Percentiles rank a stretch among this genome's conserved stretches.
phyloP scores from a whole-genome alignment of 306 rosid genomes.

The Malus domestica region ASM211411v1 NC_041800.1:12191001-12191500 shows the following conservation, averaged over 20 bases:
- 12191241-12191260: not conserved
- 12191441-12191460: too few species aligned
- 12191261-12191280: not conserved
- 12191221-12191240: not conserved
- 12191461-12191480: too few species aligned
- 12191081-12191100: slow-evolving; percentile 71
- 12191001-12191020: not conserved
- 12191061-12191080: not conserved
- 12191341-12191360: not conserved
- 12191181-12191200: slow-evolving; percentile 77
- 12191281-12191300: not conserved
- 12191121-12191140: slow-evolving; percentile 73
- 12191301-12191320: not conserved
- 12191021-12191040: not conserved
- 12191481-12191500: too few species aligned
- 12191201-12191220: slow-evolving; percentile 49
- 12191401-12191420: too few species aligned
- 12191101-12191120: slow-evolving; percentile 51
- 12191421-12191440: too few species aligned
- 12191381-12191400: too few species aligned
- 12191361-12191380: not conserved
- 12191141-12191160: slow-evolving; percentile 60
- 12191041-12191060: not conserved
- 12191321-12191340: not conserved
- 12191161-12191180: slow-evolving; percentile 69